These are phyloP conservation scores for Aspergillus felis DNA, from an alignment of 2,329 filamentous ascomycete species.

Conservation along the genomic window DNA sequence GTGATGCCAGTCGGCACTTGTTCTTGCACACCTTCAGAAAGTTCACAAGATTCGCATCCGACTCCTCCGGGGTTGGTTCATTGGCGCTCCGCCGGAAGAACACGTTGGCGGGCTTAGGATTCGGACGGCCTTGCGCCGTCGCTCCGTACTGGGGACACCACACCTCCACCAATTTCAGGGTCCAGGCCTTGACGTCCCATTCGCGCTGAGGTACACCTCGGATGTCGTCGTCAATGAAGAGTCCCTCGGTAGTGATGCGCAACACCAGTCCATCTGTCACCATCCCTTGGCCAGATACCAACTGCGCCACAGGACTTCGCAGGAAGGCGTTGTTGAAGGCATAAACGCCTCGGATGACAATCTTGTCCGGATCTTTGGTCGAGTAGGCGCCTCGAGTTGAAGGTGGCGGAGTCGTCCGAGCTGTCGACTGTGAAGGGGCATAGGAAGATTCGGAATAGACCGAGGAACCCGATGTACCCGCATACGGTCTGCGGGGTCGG, in stretches of 20 bases:
- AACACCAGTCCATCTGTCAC: conserved; percentile 92
- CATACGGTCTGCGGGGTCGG: conserved; percentile 58
- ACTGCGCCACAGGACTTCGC: conserved; percentile 83
- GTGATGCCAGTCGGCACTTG: conserved; percentile 52
- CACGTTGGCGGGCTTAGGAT: conserved; percentile 29
- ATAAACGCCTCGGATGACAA: conserved; percentile 90
- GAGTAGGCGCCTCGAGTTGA: conserved; percentile 74
- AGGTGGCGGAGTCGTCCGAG: conserved; percentile 77
- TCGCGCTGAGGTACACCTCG: conserved; percentile 88
- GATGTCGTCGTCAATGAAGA: conserved; percentile 96
- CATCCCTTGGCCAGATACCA: conserved; percentile 75
- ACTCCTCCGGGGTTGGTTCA: conserved; percentile 59
- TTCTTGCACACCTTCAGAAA: conserved; percentile 63
- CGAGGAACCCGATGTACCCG: conserved; percentile 62
- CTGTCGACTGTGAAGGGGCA: conserved; percentile 76
- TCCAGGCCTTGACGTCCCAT: conserved; percentile 99
- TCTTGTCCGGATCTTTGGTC: conserved; percentile 91
- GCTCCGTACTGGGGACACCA: conserved; percentile 64
- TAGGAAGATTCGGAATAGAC: conserved; percentile 82
- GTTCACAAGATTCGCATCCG: conserved; percentile 60
- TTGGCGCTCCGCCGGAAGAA: conserved; percentile 46
- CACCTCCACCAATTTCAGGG: conserved; percentile 86
- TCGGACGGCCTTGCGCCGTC: conserved; percentile 29
- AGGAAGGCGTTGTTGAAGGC: conserved; percentile 85
- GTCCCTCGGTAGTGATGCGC: conserved; percentile 85